These are phyloP conservation scores for Coemansia sp. DNA, from an alignment of 192 early-diverging fungal species.

Conservation along the genomic window DNA sequence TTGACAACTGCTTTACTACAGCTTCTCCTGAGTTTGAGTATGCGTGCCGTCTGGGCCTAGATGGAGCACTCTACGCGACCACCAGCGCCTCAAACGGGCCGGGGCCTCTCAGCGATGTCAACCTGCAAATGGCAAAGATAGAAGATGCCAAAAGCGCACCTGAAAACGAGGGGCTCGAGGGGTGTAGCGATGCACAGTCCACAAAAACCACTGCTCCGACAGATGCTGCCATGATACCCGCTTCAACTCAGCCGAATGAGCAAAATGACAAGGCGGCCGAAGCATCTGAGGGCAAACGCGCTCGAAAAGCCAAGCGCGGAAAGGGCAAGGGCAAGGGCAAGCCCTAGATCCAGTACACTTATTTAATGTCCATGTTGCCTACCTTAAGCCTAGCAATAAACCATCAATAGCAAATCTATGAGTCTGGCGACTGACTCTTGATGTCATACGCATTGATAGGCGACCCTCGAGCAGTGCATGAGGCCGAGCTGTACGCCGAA, in stretches of 20 bases:
- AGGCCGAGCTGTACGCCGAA: constrained; percentile 9
- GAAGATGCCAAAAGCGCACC: background rate
- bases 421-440: constrained; percentile 3
- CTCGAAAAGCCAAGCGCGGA: constrained; percentile 32
- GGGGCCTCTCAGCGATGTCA: background rate
- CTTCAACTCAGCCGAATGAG: background rate
- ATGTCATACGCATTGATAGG: constrained; percentile 32
- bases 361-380: background rate
- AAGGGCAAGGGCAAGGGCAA: constrained; percentile 25
- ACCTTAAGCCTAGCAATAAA: background rate
- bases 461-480: constrained; percentile 12
- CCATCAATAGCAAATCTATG: background rate
- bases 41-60: constrained; percentile 4
- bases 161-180: background rate
- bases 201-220: background rate
- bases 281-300: background rate
- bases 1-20: constrained; percentile 10
- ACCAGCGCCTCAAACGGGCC: background rate
- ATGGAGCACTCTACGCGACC: background rate
- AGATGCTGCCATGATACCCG: background rate
- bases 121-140: background rate
- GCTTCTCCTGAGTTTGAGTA: constrained; percentile 29
- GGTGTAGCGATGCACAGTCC: background rate
- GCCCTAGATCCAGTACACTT: background rate
- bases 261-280: background rate